Percentiles rank a stretch among this genome's conserved stretches.
These are phyloP conservation scores for Phlebiopsis flavidoalba DNA, from an alignment of 768 basidiomycete species.

Conservation along the genomic window DNA sequence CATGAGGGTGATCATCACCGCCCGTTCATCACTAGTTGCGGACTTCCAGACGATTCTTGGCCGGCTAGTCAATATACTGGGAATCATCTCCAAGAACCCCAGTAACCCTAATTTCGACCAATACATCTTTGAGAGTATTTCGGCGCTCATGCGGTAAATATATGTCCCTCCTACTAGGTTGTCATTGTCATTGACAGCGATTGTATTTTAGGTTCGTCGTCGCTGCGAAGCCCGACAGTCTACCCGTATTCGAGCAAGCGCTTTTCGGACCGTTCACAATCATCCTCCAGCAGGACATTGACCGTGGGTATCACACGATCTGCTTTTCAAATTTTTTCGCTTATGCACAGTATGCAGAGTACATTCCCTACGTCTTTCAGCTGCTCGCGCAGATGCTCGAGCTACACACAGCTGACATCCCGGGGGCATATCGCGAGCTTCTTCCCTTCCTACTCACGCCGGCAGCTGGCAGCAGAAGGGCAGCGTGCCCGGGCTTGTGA, in stretches of 20 bases:
- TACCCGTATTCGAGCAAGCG: slow-evolving; percentile 71
- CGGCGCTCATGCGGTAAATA: slow-evolving; percentile 79
- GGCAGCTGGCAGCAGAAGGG: slow-evolving; percentile 91
- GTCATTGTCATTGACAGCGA: neutral
- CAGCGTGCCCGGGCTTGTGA: slow-evolving; percentile 89
- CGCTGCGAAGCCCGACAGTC: slow-evolving; percentile 54
- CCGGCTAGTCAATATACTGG: slow-evolving; percentile 79
- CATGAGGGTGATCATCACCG: slow-evolving; percentile 91
- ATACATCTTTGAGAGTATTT: slow-evolving; percentile 93
- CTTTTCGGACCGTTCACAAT: slow-evolving; percentile 85
- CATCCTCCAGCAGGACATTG: slow-evolving; percentile 89
- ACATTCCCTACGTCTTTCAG: slow-evolving; percentile 96
- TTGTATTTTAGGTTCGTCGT: neutral
- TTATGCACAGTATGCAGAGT: slow-evolving; percentile 49
- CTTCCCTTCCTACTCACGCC: slow-evolving; percentile 83
- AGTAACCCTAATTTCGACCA: slow-evolving; percentile 98
- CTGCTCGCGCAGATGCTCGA: slow-evolving; percentile 94
- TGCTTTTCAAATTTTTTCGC: neutral
- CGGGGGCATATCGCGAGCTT: slow-evolving; percentile 71
- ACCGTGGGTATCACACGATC: slow-evolving; percentile 50
- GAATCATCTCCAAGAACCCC: slow-evolving; percentile 90
- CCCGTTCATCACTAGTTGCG: slow-evolving; percentile 70
- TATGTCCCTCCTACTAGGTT: neutral
- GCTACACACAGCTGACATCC: slow-evolving; percentile 60
- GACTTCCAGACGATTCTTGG: slow-evolving; percentile 58